Percentiles rank a stretch among this genome's conserved stretches.
Conservation (phyloP, 2,329 filamentous ascomycete genomes). For the Apiospora hydei region DNA sequence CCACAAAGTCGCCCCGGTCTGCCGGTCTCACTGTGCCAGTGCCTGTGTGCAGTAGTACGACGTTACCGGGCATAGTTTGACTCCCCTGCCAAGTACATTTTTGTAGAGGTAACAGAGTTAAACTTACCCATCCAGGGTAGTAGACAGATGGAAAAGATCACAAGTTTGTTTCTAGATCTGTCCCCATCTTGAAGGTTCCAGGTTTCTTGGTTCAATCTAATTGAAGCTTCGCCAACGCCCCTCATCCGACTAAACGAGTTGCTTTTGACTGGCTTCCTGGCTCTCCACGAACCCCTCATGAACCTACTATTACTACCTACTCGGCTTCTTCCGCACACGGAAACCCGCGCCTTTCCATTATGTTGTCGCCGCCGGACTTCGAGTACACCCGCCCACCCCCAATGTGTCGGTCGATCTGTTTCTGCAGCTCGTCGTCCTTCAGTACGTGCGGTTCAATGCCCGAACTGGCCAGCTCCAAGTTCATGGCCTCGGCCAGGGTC, state of each 20-base stretch:
- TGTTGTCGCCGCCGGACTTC: background rate
- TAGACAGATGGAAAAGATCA: background rate
- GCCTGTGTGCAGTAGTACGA: too few relatives aligned
- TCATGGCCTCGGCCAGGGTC: constrained; percentile 16
- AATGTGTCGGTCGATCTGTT: background rate
- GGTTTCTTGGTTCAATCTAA: background rate
- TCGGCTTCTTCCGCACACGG: background rate
- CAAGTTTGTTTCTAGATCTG: background rate
- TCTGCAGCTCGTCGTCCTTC: background rate
- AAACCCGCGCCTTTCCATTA: background rate
- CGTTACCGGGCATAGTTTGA: too few relatives aligned
- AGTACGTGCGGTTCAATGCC: background rate
- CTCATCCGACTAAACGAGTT: constrained; percentile 1
- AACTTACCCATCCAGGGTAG: too few relatives aligned
- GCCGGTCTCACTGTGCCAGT: too few relatives aligned
- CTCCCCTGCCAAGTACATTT: too few relatives aligned
- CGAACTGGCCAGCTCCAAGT: background rate
- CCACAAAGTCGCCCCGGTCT: too few relatives aligned
- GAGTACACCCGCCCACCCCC: background rate
- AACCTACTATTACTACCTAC: background rate
- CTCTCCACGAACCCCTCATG: background rate
- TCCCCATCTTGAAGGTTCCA: background rate
- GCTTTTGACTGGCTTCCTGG: background rate
- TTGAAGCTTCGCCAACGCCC: background rate
- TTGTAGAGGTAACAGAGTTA: too few relatives aligned